Conservation (phyloP, 2,329 filamentous ascomycete species). For the Daldinia sp. region DNA sequence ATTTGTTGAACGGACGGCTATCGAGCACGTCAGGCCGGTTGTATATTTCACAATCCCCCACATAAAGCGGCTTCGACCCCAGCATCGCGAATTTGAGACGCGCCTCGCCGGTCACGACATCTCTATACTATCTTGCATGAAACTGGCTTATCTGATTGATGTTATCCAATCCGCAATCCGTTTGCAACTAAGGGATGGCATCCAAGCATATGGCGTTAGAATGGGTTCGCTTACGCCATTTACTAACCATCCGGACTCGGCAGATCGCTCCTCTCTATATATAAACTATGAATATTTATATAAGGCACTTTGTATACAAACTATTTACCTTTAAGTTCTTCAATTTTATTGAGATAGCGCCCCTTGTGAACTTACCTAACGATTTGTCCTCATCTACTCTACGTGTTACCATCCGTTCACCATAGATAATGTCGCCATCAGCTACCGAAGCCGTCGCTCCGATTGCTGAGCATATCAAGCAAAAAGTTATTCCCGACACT, state of each 20-base stretch:
- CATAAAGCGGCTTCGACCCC: slow-evolving; percentile 32
- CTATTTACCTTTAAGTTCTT: neutral
- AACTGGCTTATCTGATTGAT: slow-evolving; percentile 26
- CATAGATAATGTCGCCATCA: slow-evolving; percentile 45
- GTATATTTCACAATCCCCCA: slow-evolving; percentile 46
- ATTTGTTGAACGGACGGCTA: slow-evolving; percentile 26
- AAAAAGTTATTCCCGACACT: slow-evolving; percentile 36
- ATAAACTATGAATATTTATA: slow-evolving; percentile 15
- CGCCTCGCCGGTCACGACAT: slow-evolving; percentile 36
- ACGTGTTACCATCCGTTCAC: neutral
- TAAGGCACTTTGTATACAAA: neutral
- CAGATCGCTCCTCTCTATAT: slow-evolving; percentile 5
- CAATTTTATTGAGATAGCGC: neutral
- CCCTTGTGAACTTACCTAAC: slow-evolving; percentile 6
- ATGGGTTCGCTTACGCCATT: slow-evolving; percentile 33
- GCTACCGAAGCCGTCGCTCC: slow-evolving; percentile 46
- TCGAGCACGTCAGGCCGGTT: slow-evolving; percentile 44
- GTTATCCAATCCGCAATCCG: slow-evolving; percentile 17
- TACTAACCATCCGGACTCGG: slow-evolving; percentile 29
- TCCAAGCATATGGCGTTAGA: slow-evolving; percentile 33
- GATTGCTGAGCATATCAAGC: slow-evolving; percentile 44
- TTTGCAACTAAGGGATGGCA: slow-evolving; percentile 10
- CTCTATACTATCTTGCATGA: slow-evolving; percentile 29
- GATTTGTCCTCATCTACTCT: slow-evolving; percentile 10
- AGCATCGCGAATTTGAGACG: slow-evolving; percentile 21